phyloP scores from a whole-genome alignment of 1,284 basidiomycete species.

The Boletellus deceptivus region DNA sequence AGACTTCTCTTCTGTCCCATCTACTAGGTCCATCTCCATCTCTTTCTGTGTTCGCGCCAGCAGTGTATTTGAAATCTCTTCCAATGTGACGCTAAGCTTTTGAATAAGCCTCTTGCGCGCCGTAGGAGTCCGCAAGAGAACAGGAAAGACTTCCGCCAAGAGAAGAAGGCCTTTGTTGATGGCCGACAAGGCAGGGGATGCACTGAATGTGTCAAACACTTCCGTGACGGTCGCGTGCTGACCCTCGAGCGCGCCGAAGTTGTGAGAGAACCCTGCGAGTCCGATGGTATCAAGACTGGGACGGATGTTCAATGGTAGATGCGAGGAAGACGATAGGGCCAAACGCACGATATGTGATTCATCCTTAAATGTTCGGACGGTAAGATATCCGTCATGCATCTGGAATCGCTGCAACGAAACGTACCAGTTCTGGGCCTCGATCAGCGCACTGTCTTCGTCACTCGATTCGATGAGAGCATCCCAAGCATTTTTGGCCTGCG shows the following conservation, averaged over 20 bases:
- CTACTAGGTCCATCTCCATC: conserved; percentile 27
- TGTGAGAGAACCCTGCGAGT: conserved; percentile 53
- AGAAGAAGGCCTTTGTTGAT: conserved; percentile 37
- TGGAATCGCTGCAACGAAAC: neutral
- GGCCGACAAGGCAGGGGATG: conserved; percentile 17
- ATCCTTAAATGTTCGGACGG: conserved; percentile 33
- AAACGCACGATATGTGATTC: conserved; percentile 46
- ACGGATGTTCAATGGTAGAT: neutral
- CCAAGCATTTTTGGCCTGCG: conserved; percentile 48
- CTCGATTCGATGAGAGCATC: conserved; percentile 42
- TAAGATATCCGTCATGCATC: too few species aligned
- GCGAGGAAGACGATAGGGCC: neutral
- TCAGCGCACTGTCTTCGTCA: conserved; percentile 31
- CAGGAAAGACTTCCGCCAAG: conserved; percentile 43
- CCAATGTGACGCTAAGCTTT: conserved; percentile 41
- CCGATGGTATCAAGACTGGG: conserved; percentile 21
- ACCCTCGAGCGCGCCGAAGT: conserved; percentile 35
- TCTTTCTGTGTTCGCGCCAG: conserved; percentile 43
- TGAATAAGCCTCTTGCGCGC: conserved; percentile 33
- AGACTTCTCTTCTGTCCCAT: conserved; percentile 40
- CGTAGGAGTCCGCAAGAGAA: conserved; percentile 44
- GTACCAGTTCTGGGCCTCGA: conserved; percentile 48
- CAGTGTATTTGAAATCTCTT: conserved; percentile 45
- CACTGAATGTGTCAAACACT: conserved; percentile 39
- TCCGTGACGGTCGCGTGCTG: conserved; percentile 43